A percentile compares a stretch with the other conserved stretches of the same genome.
phyloP scores from a whole-genome alignment of 208 protist species.

The Porcisia hertigi region DNA sequence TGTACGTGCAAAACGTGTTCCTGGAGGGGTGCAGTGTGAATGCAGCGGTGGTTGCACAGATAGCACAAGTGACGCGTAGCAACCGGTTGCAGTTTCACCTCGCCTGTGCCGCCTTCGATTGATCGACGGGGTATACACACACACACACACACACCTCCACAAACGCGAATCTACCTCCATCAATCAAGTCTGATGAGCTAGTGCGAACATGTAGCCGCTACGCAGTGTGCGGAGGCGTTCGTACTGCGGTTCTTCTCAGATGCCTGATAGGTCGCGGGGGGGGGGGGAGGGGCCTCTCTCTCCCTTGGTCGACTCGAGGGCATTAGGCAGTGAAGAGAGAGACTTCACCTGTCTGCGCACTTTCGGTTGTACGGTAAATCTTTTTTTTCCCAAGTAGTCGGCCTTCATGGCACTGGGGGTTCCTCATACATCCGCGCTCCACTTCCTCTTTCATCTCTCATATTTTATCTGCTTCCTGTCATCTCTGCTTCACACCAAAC shows the following conservation, averaged over 20 bases:
- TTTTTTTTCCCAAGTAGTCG: too few relatives aligned
- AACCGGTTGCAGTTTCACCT: conserved; percentile 31
- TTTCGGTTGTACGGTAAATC: background rate
- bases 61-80: conserved; percentile 20
- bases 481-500: background rate
- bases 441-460: background rate
- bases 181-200: background rate
- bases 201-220: background rate
- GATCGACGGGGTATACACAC: background rate
- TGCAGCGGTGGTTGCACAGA: conserved; percentile 32
- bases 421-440: too few relatives aligned
- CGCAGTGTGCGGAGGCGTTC: background rate
- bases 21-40: conserved; percentile 49
- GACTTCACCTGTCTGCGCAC: background rate
- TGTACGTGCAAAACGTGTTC: conserved; percentile 38
- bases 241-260: background rate
- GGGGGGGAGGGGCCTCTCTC: background rate
- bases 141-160: background rate
- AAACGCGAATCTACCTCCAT: background rate
- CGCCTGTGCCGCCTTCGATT: background rate
- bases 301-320: background rate
- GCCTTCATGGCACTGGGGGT: background rate
- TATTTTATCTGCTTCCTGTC: background rate
- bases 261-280: background rate
- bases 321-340: background rate